Evolutionary conservation across 495 filamentous ascomycete genomes (phyloP).

Genomic region (Penicillium ucsense): DNA sequence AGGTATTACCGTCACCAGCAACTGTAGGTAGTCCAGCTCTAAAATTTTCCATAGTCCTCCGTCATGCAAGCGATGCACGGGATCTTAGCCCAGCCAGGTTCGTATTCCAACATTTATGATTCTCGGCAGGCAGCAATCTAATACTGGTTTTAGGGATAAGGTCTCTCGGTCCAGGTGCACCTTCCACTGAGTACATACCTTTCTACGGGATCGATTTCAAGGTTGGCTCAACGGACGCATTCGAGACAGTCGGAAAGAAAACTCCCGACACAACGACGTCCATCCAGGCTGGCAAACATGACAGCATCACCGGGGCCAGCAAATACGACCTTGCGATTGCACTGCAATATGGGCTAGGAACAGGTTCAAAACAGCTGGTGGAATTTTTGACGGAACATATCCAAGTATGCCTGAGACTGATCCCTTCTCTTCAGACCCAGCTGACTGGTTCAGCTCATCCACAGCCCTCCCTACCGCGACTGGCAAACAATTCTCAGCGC

Average conservation of each 20-base stretch:
- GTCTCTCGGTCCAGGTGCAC: slow-evolving; percentile 4
- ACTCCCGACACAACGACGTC: not conserved
- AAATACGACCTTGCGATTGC: not conserved
- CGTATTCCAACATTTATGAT: not conserved
- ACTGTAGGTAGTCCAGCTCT: not conserved
- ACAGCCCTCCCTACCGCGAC: slow-evolving; percentile 69
- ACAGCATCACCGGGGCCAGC: not conserved
- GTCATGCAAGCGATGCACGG: not conserved
- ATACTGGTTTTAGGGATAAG: not conserved
- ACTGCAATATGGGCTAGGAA: slow-evolving; percentile 6
- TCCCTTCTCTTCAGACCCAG: not conserved
- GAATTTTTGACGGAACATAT: slow-evolving; percentile 10
- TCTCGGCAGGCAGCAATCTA: too few relatives aligned
- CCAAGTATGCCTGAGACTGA: slow-evolving; percentile 17
- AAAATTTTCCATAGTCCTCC: not conserved
- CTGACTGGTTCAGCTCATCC: slow-evolving; percentile 9
- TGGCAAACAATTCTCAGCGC: slow-evolving; percentile 70
- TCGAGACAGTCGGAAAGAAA: not conserved
- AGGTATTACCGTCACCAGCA: not conserved
- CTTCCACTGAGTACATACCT: slow-evolving; percentile 5
- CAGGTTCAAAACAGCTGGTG: slow-evolving; percentile 9
- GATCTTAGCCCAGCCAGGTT: not conserved
- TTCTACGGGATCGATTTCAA: slow-evolving; percentile 5
- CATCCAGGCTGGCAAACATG: not conserved
- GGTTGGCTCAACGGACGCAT: not conserved